phyloP scores from a whole-genome alignment of 768 basidiomycete species.

The Rickenella mellea region DNA sequence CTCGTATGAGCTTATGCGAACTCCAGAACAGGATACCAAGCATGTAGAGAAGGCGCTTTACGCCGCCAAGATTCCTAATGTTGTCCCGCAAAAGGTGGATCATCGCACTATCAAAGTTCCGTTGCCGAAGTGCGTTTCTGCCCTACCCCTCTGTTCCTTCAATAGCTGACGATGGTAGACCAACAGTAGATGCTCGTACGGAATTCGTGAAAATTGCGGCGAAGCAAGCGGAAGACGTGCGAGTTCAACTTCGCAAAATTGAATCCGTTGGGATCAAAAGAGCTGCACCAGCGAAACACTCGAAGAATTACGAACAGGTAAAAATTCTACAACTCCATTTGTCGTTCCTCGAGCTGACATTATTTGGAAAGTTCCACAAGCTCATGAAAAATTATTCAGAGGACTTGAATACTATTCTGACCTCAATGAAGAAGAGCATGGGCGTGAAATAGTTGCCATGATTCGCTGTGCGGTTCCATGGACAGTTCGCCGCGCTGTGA shows the following conservation, averaged over 20 bases:
- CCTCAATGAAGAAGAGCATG: slow-evolving; percentile 51
- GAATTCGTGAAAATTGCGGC: slow-evolving; percentile 45
- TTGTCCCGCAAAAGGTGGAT: slow-evolving; percentile 66
- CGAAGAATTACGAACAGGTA: slow-evolving; percentile 64
- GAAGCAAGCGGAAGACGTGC: slow-evolving; percentile 65
- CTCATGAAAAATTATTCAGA: slow-evolving; percentile 50
- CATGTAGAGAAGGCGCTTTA: slow-evolving; percentile 67
- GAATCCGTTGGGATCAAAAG: slow-evolving; percentile 59
- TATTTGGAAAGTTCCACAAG: slow-evolving; percentile 55
- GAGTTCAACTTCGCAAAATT: slow-evolving; percentile 66
- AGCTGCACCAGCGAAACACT: slow-evolving; percentile 60
- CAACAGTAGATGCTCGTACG: slow-evolving; percentile 64
- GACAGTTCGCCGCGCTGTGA: too few species aligned
- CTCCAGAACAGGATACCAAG: slow-evolving; percentile 48
- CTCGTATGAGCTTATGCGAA: slow-evolving; percentile 2
- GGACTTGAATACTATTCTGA: slow-evolving; percentile 60
- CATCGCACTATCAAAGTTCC: slow-evolving; percentile 67
- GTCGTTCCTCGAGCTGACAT: background rate
- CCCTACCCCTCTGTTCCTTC: background rate
- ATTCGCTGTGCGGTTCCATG: too few species aligned
- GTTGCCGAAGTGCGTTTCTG: slow-evolving; percentile 55
- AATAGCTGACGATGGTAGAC: slow-evolving; percentile 30
- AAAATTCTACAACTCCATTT: background rate
- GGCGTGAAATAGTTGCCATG: slow-evolving; percentile 11
- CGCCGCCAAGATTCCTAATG: slow-evolving; percentile 61